These are phyloP conservation scores for Hanseniaspora sp. DNA, from an alignment of 1,139 yeast genomes.

Conservation along the genomic window DNA sequence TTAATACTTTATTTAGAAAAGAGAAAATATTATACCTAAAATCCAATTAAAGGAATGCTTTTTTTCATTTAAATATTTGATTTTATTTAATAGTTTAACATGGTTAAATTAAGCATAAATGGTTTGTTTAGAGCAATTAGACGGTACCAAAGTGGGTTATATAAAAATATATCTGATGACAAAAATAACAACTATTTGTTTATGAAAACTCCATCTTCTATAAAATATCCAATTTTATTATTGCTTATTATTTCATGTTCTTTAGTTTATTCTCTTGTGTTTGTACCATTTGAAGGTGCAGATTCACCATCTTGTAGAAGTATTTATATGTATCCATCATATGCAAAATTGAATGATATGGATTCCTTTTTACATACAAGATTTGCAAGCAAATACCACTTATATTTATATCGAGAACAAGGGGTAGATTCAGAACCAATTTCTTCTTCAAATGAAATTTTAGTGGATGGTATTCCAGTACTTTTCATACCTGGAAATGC, in stretches of 20 bases:
- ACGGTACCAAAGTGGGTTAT: not conserved
- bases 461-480: constrained; percentile 68
- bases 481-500: constrained; percentile 96
- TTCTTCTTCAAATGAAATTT: constrained; percentile 28
- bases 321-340: constrained; percentile 67
- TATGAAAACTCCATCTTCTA: constrained; percentile 4
- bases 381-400: constrained; percentile 66
- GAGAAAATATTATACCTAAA: no score
- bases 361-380: constrained; percentile 53
- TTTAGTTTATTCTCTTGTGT: constrained; percentile 12
- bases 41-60: no score
- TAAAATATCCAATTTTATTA: constrained; percentile 12
- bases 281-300: constrained; percentile 28
- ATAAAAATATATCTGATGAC: not conserved
- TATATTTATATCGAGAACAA: constrained; percentile 71
- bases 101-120: not conserved
- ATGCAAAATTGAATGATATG: constrained; percentile 60
- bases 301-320: constrained; percentile 44
- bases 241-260: constrained; percentile 17
- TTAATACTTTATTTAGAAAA: no score
- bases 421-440: constrained; percentile 52
- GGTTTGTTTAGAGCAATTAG: not conserved
- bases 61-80: no score
- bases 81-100: not conserved
- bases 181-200: not conserved